Evolutionary conservation across 2,329 filamentous ascomycete genomes (phyloP).

Genomic region (Bretziella fagacearum): DNA sequence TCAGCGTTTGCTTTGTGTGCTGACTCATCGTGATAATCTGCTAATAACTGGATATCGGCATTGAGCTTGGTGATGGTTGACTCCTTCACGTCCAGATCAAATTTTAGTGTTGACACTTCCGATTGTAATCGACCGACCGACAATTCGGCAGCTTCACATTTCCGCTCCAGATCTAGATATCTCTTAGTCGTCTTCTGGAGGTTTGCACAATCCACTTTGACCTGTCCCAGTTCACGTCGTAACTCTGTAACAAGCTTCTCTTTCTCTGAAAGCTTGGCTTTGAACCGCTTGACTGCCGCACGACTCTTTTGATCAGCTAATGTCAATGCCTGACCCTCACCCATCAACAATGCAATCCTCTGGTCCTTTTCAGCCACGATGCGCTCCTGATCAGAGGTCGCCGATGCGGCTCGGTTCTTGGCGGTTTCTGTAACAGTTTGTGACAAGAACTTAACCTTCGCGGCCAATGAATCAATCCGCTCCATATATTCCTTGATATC

Average conservation of each 20-base stretch:
- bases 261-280: slow-evolving; percentile 44
- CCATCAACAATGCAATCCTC: slow-evolving; percentile 74
- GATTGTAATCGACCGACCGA: slow-evolving; percentile 19
- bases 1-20: slow-evolving; percentile 27
- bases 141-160: slow-evolving; percentile 16
- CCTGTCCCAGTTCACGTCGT: slow-evolving; percentile 25
- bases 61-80: slow-evolving; percentile 51
- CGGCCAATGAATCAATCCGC: slow-evolving; percentile 77
- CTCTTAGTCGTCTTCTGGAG: slow-evolving; percentile 21
- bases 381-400: slow-evolving; percentile 51
- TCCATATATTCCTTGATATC: slow-evolving; percentile 55
- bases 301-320: slow-evolving; percentile 74
- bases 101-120: slow-evolving; percentile 39
- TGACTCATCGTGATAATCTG: slow-evolving; percentile 46
- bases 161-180: slow-evolving; percentile 31
- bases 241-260: slow-evolving; percentile 48
- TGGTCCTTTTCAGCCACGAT: slow-evolving; percentile 80
- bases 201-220: slow-evolving; percentile 18
- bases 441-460: slow-evolving; percentile 77
- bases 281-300: slow-evolving; percentile 66
- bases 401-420: slow-evolving; percentile 46
- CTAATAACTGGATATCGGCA: slow-evolving; percentile 49
- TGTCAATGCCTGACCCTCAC: slow-evolving; percentile 80
- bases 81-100: slow-evolving; percentile 46
- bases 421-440: slow-evolving; percentile 64